These are phyloP conservation scores for Nemania diffusa DNA, from an alignment of 2,329 filamentous ascomycete species.

Conservation along the genomic window DNA sequence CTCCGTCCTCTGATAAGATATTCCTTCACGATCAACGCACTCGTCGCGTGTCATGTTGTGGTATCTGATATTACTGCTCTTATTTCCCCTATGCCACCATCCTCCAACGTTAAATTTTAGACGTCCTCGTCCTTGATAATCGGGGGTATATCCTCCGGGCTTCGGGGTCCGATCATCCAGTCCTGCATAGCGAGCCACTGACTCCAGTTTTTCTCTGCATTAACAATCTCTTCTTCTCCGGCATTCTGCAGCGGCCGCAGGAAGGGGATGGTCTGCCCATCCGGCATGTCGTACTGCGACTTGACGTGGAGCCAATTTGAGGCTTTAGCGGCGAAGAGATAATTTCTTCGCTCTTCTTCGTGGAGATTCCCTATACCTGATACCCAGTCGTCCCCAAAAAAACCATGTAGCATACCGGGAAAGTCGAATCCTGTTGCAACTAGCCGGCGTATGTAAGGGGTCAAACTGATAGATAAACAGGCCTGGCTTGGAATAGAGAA, in stretches of 20 bases:
- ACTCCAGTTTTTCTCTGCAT: slow-evolving; percentile 87
- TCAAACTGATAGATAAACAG: slow-evolving; percentile 69
- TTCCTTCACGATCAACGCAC: background rate
- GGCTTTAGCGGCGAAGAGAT: slow-evolving; percentile 93
- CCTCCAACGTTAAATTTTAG: slow-evolving; percentile 24
- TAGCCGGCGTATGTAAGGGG: slow-evolving; percentile 90
- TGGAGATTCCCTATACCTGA: slow-evolving; percentile 83
- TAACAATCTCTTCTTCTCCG: slow-evolving; percentile 81
- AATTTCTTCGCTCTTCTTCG: slow-evolving; percentile 91
- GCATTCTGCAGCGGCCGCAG: slow-evolving; percentile 82
- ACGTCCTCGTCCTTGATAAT: slow-evolving; percentile 49
- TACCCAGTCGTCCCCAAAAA: slow-evolving; percentile 95
- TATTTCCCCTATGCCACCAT: background rate
- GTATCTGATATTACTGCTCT: background rate
- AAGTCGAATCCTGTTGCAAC: slow-evolving; percentile 93
- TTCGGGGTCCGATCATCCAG: slow-evolving; percentile 93
- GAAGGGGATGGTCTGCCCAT: slow-evolving; percentile 87
- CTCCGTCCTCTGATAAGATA: background rate
- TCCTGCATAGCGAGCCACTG: slow-evolving; percentile 97
- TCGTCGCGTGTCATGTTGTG: slow-evolving; percentile 1
- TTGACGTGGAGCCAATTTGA: slow-evolving; percentile 91
- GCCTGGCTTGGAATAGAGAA: slow-evolving; percentile 45
- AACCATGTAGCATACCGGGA: slow-evolving; percentile 86
- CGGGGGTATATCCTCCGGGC: slow-evolving; percentile 60
- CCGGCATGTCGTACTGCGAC: slow-evolving; percentile 86